Evolutionary conservation across 75 land plant genomes (phyloP), one percentile per base, ranked within the genome.

Genomic region (Selaginella moellendorffii): DNA sequence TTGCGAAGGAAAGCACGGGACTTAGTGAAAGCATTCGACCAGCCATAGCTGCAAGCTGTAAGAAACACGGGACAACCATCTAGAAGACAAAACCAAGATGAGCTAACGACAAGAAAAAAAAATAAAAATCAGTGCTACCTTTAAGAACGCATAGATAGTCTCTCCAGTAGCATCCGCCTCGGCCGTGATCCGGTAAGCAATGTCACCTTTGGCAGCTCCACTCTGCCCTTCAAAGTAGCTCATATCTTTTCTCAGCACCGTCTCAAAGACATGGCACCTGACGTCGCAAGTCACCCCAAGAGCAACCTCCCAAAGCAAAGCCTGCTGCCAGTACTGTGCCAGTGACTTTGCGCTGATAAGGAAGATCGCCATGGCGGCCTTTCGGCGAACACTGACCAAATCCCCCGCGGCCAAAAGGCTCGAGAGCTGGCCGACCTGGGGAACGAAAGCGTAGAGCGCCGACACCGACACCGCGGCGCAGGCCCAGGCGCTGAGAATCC

Each of bases 291-390:
- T 74, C 12, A 70, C 62, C n/a, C 61, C 73, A 53, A 85, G 31
- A 0, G 98, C 76, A 1, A 84, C 96, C 59, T 92, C 87, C 98
- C 98, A 92, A 25, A 92, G 67, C 17, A 88, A 73, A 28, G 80
- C 81, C 63, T 92, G 96, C 71, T 92, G 98, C 70, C 71, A 71
- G 70, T 77, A 88, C 59, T 60, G 64, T 0, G 83, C 80, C 21
- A 76, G 73, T 1, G 68, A 66, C 14, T 80, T 66, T 2, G 73
- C 63, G 5, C 74, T 24, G 17, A 79, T 67, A 17, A 85, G 69
- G 12, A 53, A 67, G 28, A 64, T 75, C 27, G 82, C 58, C 20
- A 64, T 27, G 58, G 68, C 22, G 1, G 79, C 79, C 72, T 78
- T 73, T 22, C 54, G 23, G 1, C 52, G 36, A 28, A 79, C 27